Evolutionary conservation across 371 early-diverging fungal species (phyloP), one percentile per base, ranked within the genome.

Genomic region (Zychaea mexicana): DNA sequence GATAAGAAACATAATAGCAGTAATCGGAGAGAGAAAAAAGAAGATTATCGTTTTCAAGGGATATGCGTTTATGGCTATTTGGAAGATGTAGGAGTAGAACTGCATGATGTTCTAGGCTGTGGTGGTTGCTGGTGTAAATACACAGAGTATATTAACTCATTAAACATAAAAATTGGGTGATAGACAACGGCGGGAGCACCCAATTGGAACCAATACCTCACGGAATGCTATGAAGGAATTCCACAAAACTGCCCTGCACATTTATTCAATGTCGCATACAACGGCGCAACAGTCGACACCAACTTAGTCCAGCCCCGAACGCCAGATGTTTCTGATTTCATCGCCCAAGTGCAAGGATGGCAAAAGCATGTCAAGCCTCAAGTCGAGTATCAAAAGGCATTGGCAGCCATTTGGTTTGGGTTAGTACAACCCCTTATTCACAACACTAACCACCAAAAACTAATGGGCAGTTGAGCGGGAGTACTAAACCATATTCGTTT

Each of bases 201-300:
- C 19, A 58, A 38, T 45, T 58, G 59, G 59, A 58, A 39, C 21
- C 45, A 58, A 27, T 58, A 42, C 19, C 3, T 58, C 15, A 58
- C 59, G 3, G 45, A 45, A 7, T 58, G 59, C 39, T 58, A 28
- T 27, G 46, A 58, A 42, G 59, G 59, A 13, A 27, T 9, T 0
- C 59, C 59, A 17, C 59, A 58, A 27, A 45, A 58, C 26, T 58
- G 59, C 24, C 32, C n/a, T n/a, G n/a, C 45, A 1, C 59, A 58
- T 19, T 24, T 58, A 15, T 58, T 42, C 28, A 58, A 58, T 27
- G 0, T 58, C 45, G 59, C 59, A 28, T 58, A 58, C 27, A 58
- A 45, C 22, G 59, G 59, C 30, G 59, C 59, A 26, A 58, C 59
- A 9, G 59, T 58, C 24, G 38, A 45, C 39, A 22, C 8, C 2